Base-by-base conservation (phyloP, 495 filamentous ascomycete genomes). In the Penicillium canescens region DNA sequence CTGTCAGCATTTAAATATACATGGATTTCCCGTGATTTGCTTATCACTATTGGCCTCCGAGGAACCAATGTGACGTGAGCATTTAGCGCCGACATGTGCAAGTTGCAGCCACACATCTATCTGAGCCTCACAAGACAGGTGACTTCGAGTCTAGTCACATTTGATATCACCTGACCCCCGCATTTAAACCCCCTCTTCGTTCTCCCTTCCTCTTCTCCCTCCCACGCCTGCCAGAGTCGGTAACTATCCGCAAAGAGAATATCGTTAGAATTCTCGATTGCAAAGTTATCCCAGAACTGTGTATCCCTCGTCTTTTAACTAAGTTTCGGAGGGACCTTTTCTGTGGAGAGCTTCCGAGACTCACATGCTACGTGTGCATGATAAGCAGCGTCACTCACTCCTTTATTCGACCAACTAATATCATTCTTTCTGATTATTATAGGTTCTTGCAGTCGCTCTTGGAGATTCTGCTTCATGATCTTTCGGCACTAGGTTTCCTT, bases 221-320 rank as follows among this genome's bases (percentile, higher is more conserved):
- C 43, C 48, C 57, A 68, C 69, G 70, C 63, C 63, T 68, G 65
- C 61, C 56, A 68, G 72, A 75, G 72, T 73, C 64, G 70, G 70
- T 68, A 68, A 66, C 45, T 53, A 34, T 36, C 39, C 55, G 68
- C 70, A 33, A 50, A 66, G 63, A 61, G 58, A 59, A 50, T 68
- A 55, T 57, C 46, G 40, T 26, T 35, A 47, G 42, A 60, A 67
- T 64, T 66, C 60, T 48, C 66, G 63, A 64, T 59, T 54, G 67
- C 67, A 66, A 57, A 70, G 65, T 54, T 52, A 41, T 61, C 61
- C 57, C 48, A 42, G 51, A 50, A 41, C 33, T 46, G 57, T 41
- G 55, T 56, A 52, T 46, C 54, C 44, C 46, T 37, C 45, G 57
- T 61, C 53, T 63, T 62, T 66, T 63, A 39, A 63, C 40, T 64